Conservation (phyloP, 2,329 filamentous ascomycete genomes). For the Scytalidium lignicola region DNA sequence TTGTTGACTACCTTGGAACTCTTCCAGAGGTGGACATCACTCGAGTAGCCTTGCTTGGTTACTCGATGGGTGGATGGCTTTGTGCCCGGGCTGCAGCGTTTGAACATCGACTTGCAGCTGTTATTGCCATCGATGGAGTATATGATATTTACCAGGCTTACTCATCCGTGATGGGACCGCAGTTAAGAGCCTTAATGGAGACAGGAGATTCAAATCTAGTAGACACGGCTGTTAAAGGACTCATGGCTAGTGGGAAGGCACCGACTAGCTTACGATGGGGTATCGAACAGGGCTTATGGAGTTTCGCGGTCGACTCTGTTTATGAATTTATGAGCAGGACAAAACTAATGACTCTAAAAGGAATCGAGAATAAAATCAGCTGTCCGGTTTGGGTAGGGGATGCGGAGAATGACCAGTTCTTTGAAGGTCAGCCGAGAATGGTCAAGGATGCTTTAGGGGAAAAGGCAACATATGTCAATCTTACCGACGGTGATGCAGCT, state of each 20-base stretch:
- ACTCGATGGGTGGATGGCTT: constrained; percentile 37
- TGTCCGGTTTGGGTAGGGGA: constrained; percentile 24
- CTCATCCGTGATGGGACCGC: background rate
- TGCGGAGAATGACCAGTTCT: constrained; percentile 22
- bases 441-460: constrained; percentile 17
- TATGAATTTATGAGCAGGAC: constrained; percentile 8
- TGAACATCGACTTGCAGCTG: constrained; percentile 36
- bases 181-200: background rate
- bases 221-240: background rate
- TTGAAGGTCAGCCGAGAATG: constrained; percentile 20
- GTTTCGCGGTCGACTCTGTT: constrained; percentile 7
- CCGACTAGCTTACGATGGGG: constrained; percentile 5
- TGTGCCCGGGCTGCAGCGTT: constrained; percentile 37
- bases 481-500: background rate
- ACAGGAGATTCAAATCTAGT: background rate
- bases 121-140: constrained; percentile 35
- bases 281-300: constrained; percentile 12
- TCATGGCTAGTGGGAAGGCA: background rate
- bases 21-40: constrained; percentile 25
- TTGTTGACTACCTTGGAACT: constrained; percentile 33
- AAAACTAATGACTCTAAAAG: constrained; percentile 6
- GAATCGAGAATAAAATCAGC: constrained; percentile 14
- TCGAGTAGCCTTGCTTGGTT: constrained; percentile 32
- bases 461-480: constrained; percentile 18
- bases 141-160: constrained; percentile 11